Evolutionary conservation across 2,329 filamentous ascomycete species (phyloP), one percentile per base, ranked within the genome.

Genomic region (Ascosphaera apis): DNA sequence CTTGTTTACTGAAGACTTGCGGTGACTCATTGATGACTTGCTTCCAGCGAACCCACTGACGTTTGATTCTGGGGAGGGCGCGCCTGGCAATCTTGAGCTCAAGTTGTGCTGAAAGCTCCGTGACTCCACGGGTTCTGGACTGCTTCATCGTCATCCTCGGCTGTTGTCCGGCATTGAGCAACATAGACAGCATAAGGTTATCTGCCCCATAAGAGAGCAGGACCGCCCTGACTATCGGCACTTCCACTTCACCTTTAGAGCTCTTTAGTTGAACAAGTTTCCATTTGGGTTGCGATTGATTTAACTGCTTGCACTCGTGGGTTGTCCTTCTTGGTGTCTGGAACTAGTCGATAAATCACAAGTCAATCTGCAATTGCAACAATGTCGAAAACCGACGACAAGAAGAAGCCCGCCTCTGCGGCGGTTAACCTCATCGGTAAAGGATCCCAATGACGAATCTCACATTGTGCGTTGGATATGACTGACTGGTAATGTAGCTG

Each of bases 381-480:
- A 17, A 39, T 39, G 35, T 37, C 35, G 25, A 36, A 32, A 18
- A 21, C 4, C 9, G 17, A 33, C 12, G 8, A 21, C 15, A 31
- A 31, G 15, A 86, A 78, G 63, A 71, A 76, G 63, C 77, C 80
- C 48, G 71, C 84, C 40, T 83, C 83, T 38, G 79, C 74, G 43
- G 84, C 84, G 32, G 84, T 80, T 34, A 93, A 93, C 58, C 61
- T 95, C 49, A 84, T 93, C 49, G 82, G 82, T 88, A 65, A 48
- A 67, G 50, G 45, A 21, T 9, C 9, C 9, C 19, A 21, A 4
- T 21, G 19, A 4, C 19, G 9, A 21, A 21, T 4, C 19, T 27
- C 33, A 37, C 33, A 36, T 32, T 15, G 35, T 39, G 36, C 28
- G 16, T 38, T 35, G 31, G 32, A 21, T 9, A 21, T 21, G 4